Evolutionary conservation across 176 grass and related monocot species (phyloP), one percentile per base, ranked within the genome.

Genomic region (Aegilops sharonensis): DNA sequence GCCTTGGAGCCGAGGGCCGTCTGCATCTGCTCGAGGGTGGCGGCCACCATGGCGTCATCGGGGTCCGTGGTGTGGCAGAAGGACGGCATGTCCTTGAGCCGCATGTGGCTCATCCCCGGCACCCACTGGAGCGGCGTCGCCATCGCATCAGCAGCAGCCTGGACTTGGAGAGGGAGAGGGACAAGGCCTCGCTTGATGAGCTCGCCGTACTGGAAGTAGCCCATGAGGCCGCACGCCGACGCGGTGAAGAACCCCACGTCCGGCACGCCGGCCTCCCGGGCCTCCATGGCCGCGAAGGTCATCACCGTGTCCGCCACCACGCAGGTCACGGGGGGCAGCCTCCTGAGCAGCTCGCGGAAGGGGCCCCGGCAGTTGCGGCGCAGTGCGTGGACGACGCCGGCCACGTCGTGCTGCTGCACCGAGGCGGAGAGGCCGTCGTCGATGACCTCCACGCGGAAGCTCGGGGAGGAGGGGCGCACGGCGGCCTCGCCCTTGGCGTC

Each of bases 181-280:
- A 88, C 35, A 20, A 87, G 17, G 0, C 75, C 80, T 39, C 80
- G 43, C 0, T 80, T 20, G 9, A 89, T 1, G 81, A 92, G 87
- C 80, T 89, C 78, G 4, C n/a, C 24, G 32, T 60, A 92, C 68
- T 75, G 24, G 23, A 84, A 69, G 64, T 89, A 72, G 0, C 91
- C 67, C 80, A 84, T 87, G 10, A 92, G 82, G 1, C 84, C 84
- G 23, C 75, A 79, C 3, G 87, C 87, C 0, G 87, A 89, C 4
- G 91, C 91, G 15, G 87, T 92, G 70, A 84, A 89, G 78, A 92
- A 89, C 66, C 75, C 78, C 18, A 27, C 79, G 24, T 92, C 87
- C 0, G 82, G 90, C 1, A 93, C 24, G 56, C 91, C 91, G 20
- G 64, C 63, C 35, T 70, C 91, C 32, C 72, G 47, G 0, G 91